Base-by-base conservation (phyloP, 2,329 filamentous ascomycete genomes). In the Alternaria consortialis region DNA sequence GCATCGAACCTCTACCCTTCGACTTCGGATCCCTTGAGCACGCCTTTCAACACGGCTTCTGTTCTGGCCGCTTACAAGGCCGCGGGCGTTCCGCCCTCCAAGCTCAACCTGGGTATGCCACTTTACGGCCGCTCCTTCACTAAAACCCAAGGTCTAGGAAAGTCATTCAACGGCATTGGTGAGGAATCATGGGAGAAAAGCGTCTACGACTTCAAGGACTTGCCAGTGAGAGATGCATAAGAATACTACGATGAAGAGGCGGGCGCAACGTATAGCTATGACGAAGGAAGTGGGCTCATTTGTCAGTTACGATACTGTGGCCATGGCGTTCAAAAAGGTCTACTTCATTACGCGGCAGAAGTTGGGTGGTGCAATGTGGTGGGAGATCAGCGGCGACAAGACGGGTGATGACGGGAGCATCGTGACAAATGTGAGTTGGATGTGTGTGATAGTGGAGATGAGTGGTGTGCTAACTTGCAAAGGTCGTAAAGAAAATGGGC, bases 291-390 rank as follows among this genome's bases (percentile, higher is more conserved):
- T 31, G 84, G 84, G 85, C 60, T 88, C 86, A 58, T 86, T 98
- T 83, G 86, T 98, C 53, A 90, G 86, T 43, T 98, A 97, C 69
- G 87, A 88, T 65, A 94, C 88, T 1, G 85, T 88, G 1, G 80
- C 83, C 3, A 87, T 93, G 77, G 90, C 88, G 4, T 82, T 83
- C 66, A 76, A 80, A 66, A 98, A 97, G 83, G 88, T 89, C 1
- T 81, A 86, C 11, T 97, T 88, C 76, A 87, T 97, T 73, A 86
- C 84, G 73, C 77, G 86, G 20, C 81, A 85, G 44, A 83, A 87
- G 0, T 84, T 97, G 0, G 94, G 93, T 2, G 94, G 94, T 17
- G 92, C 86, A n/a, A 97, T 98, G 94, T 98, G 93, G 93, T 96
- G 92, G 92, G 94, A 97, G 81, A 92, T 88, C 70, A 94, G 90